Conservation (phyloP, 148 eudicot species). For the Linanthus parryae region DNA sequence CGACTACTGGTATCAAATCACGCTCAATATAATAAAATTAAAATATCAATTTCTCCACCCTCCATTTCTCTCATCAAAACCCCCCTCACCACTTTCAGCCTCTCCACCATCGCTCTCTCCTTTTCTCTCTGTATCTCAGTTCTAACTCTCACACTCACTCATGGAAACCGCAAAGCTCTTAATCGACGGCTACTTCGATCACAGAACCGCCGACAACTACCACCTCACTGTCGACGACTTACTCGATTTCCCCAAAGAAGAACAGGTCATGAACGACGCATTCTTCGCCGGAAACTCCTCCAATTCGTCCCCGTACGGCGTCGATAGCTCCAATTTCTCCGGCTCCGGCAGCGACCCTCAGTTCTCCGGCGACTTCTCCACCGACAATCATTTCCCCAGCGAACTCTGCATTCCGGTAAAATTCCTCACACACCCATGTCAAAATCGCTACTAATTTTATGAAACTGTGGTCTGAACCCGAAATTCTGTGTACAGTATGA, state of each 20-base stretch:
- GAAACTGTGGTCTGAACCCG: background rate
- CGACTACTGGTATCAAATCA: too few relatives aligned
- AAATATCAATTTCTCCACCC: too few relatives aligned
- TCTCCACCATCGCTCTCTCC: slow-evolving; percentile 15
- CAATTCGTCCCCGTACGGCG: slow-evolving; percentile 47
- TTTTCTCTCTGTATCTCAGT: too few relatives aligned
- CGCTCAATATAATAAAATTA: too few relatives aligned
- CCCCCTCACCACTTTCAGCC: slow-evolving; percentile 18
- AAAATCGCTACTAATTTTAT: too few relatives aligned
- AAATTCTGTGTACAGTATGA: slow-evolving; percentile 40
- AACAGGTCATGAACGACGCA: slow-evolving; percentile 55
- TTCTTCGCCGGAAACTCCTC: slow-evolving; percentile 49
- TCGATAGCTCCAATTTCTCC: slow-evolving; percentile 76
- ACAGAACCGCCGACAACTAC: slow-evolving; percentile 1
- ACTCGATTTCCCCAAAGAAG: slow-evolving; percentile 66
- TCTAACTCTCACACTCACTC: slow-evolving; percentile 9
- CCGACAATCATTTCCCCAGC: slow-evolving; percentile 62
- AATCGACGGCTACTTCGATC: slow-evolving; percentile 14
- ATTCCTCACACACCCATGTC: too few relatives aligned
- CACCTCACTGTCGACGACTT: slow-evolving; percentile 52
- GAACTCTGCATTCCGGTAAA: slow-evolving; percentile 95
- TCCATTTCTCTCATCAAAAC: slow-evolving; percentile 35
- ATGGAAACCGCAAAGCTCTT: slow-evolving; percentile 53
- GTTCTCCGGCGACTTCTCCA: slow-evolving; percentile 29
- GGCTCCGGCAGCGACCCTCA: slow-evolving; percentile 43